Conservation (phyloP, 2,329 filamentous ascomycete species). For the Coleophoma eucalyptorum region DNA sequence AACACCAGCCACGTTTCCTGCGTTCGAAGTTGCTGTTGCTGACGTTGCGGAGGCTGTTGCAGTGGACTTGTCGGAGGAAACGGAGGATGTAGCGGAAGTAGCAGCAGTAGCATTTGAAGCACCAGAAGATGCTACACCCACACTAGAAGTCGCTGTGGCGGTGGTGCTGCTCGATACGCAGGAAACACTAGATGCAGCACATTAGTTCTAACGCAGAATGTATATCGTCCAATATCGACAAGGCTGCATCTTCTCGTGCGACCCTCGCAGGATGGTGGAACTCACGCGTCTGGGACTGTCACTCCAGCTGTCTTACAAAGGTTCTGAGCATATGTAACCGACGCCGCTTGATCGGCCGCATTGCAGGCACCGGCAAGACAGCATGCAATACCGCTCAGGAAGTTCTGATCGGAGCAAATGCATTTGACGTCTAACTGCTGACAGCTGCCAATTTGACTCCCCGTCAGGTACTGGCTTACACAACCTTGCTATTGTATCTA, state of each 20-base stretch:
- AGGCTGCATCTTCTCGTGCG: too few species aligned
- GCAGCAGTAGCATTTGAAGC: neutral
- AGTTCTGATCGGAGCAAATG: slow-evolving; percentile 41
- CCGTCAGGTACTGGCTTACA: slow-evolving; percentile 28
- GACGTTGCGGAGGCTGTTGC: slow-evolving; percentile 3
- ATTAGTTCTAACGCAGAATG: too few species aligned
- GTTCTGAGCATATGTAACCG: slow-evolving; percentile 27
- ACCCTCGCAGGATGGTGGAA: too few species aligned
- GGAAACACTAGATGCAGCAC: slow-evolving; percentile 1
- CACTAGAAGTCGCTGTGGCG: slow-evolving; percentile 2
- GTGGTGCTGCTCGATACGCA: slow-evolving; percentile 7
- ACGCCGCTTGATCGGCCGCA: slow-evolving; percentile 31
- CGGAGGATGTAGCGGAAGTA: neutral
- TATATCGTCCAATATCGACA: too few species aligned
- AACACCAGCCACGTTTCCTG: slow-evolving; percentile 16
- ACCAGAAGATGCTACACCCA: slow-evolving; percentile 1
- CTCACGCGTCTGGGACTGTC: slow-evolving; percentile 16
- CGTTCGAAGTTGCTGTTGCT: slow-evolving; percentile 11
- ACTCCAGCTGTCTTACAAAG: slow-evolving; percentile 31
- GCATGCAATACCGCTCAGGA: slow-evolving; percentile 44
- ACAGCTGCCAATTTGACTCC: slow-evolving; percentile 36
- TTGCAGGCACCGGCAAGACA: slow-evolving; percentile 43
- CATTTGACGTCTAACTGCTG: slow-evolving; percentile 37
- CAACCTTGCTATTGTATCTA: slow-evolving; percentile 24
- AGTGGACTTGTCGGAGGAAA: slow-evolving; percentile 1